Evolutionary conservation across 331 rosid genomes (phyloP).

Genomic region (Acacia concinna): DNA sequence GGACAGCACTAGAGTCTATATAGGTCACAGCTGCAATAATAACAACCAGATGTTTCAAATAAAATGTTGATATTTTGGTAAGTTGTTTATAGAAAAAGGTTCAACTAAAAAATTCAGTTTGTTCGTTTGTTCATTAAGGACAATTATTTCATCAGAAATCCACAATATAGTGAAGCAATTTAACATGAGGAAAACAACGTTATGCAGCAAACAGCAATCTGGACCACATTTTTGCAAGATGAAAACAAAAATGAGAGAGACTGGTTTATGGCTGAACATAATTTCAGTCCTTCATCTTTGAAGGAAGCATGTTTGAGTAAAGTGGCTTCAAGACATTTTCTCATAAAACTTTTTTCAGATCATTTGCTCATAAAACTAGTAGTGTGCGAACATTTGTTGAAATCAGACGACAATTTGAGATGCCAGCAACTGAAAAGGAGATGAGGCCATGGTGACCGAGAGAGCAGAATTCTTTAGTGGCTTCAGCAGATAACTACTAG

Average conservation of each 20-base stretch:
- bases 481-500: neutral
- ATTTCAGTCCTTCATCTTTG: neutral
- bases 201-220: neutral
- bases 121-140: neutral
- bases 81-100: neutral
- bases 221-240: neutral
- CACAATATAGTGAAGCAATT: neutral
- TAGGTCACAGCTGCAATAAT: conserved; percentile 83
- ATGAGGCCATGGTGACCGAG: neutral
- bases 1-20: conserved; percentile 91
- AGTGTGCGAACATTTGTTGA: neutral
- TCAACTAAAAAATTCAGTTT: neutral
- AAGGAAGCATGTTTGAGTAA: neutral
- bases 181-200: neutral
- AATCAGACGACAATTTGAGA: neutral
- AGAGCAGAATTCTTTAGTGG: neutral
- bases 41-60: conserved; percentile 24
- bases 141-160: neutral
- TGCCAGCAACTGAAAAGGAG: conserved; percentile 1
- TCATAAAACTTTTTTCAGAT: neutral
- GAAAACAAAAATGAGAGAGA: neutral
- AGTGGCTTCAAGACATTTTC: neutral
- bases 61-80: neutral
- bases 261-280: neutral
- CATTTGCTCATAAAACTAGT: neutral